phyloP scores from a whole-genome alignment of 257 asterid genomes.

The Solanum chilense region DNA sequence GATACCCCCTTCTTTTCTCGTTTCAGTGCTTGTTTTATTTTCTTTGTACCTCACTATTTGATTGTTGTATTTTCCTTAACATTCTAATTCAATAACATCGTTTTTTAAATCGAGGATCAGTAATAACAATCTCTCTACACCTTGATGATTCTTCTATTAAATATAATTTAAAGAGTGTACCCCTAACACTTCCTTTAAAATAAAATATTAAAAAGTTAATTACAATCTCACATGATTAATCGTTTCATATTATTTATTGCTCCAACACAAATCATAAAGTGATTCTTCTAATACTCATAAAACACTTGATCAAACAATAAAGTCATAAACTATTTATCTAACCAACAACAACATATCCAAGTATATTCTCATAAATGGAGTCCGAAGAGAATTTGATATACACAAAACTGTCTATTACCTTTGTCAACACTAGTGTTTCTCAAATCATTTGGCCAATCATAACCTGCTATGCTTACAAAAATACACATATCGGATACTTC shows the following conservation, averaged over 20 bases:
- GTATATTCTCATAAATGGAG: background rate
- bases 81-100: background rate
- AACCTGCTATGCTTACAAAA: background rate
- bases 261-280: background rate
- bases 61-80: background rate
- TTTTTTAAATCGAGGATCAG: background rate
- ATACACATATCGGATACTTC: background rate
- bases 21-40: background rate
- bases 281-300: background rate
- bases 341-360: background rate
- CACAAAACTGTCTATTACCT: background rate
- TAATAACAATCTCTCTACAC: background rate
- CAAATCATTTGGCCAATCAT: background rate
- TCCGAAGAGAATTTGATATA: background rate
- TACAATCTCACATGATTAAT: background rate
- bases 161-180: too few species aligned
- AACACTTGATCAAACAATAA: background rate
- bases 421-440: background rate
- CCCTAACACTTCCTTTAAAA: too few species aligned
- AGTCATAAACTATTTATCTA: background rate
- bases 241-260: background rate
- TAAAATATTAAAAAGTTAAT: too few species aligned
- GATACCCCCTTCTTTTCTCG: background rate
- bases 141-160: background rate
- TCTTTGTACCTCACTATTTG: background rate